Conservation (phyloP, 2,329 filamentous ascomycete species). For the Cladosporium sp. region DNA sequence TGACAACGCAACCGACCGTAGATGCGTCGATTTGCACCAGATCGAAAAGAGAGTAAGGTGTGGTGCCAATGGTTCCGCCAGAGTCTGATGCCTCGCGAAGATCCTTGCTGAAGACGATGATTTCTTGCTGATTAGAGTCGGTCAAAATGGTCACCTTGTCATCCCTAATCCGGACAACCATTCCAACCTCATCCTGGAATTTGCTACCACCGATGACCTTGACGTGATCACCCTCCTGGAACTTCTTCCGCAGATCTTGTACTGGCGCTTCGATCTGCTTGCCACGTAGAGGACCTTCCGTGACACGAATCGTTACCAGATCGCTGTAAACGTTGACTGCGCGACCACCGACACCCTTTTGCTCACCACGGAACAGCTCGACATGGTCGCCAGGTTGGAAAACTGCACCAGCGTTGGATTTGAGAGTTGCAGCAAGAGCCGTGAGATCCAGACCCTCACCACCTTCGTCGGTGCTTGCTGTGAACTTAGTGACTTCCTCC, state of each 20-base stretch:
- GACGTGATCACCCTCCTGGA: constrained; percentile 92
- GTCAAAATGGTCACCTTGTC: constrained; percentile 91
- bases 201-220: constrained; percentile 97
- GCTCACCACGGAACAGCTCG: constrained; percentile 93
- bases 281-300: constrained; percentile 74
- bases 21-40: constrained; percentile 90
- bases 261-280: constrained; percentile 90
- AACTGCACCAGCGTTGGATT: constrained; percentile 76
- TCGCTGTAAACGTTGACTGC: constrained; percentile 85
- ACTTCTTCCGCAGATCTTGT: constrained; percentile 88
- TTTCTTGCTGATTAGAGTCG: constrained; percentile 88
- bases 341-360: constrained; percentile 84
- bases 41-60: constrained; percentile 88
- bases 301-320: constrained; percentile 82
- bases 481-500: constrained; percentile 94
- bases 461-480: constrained; percentile 83
- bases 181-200: constrained; percentile 92
- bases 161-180: constrained; percentile 90
- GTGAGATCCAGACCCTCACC: constrained; percentile 91
- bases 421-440: constrained; percentile 84
- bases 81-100: constrained; percentile 89
- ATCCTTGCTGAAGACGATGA: constrained; percentile 98
- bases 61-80: constrained; percentile 79
- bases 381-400: constrained; percentile 95
- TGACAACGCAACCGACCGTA: constrained; percentile 90